Base-by-base conservation (phyloP, 1,284 basidiomycete genomes). In the Melampsora abietis-canadensis region DNA sequence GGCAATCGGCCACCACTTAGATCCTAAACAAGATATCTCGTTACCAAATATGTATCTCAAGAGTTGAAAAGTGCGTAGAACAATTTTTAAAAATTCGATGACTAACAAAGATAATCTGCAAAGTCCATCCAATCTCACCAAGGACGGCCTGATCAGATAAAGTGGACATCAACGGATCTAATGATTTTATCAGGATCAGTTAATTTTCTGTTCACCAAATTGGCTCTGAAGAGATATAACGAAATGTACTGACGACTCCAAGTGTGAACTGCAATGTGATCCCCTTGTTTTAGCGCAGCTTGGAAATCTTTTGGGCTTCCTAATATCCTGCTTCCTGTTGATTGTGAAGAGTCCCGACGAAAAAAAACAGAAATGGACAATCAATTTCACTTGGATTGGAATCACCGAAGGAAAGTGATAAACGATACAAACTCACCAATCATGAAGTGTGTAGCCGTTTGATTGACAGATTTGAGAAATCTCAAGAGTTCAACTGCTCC, bases 401-500 rank as follows among this genome's bases (percentile, higher is more conserved):
- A 44, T 24, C 17, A 47, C 15, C 17, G 17, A 24, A 82, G 92
- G 90, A 64, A 85, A 79, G 34, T 80, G 15, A 87, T 85, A 80
- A 89, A 83, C 65, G 40, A 44, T n/a, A 27, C 46, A 24, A n/a
- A 63, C 27, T 24, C 44, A 40, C 92, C 92, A 78, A 94, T 92
- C 83, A 91, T 86, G 81, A 92, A 93, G 81, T 92, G 91, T 1
- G 91, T 93, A 2, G 87, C 86, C 12, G 81, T 84, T 75, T 87
- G 81, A 70, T 87, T 85, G 75, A 91, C 85, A 19, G 83, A 69
- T 76, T 85, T 77, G 66, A 92, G 83, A 80, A 90, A 92, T 12
- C 82, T 69, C 80, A 87, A 86, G 21, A 89, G 83, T 51, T 75
- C 76, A 24, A 81, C 79, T 0, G 84, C 84, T 24, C 61, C 62